A percentile compares a stretch with the other conserved stretches of the same genome.
Evolutionary conservation across 2,329 filamentous ascomycete genomes (phyloP).

Genomic region (Ramularia endophylla): DNA sequence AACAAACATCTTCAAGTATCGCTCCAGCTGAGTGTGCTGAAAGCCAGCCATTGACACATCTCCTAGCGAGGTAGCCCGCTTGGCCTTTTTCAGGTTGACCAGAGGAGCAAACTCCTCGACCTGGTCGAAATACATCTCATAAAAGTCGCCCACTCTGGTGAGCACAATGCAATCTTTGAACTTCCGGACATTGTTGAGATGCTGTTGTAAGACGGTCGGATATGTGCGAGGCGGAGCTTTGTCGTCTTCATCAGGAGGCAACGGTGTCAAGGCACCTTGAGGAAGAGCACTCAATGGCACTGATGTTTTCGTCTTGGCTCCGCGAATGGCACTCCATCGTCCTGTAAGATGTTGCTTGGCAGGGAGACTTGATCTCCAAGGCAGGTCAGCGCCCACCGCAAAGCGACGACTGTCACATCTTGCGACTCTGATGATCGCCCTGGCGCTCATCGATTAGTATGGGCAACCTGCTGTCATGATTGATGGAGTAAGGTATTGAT

Average conservation of each 20-base stretch:
- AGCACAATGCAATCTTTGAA: slow-evolving; percentile 87
- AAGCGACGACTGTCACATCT: not conserved
- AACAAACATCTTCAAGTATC: slow-evolving; percentile 87
- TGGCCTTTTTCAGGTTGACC: slow-evolving; percentile 78
- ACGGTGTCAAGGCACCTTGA: slow-evolving; percentile 48
- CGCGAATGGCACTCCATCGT: slow-evolving; percentile 3
- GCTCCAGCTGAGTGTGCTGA: slow-evolving; percentile 85
- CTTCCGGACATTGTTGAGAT: slow-evolving; percentile 79
- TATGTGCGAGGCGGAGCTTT: slow-evolving; percentile 51
- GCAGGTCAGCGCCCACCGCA: not conserved
- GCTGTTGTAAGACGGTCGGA: slow-evolving; percentile 84
- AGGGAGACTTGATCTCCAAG: not conserved
- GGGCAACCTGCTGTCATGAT: not conserved
- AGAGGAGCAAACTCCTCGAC: slow-evolving; percentile 82
- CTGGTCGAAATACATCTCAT: slow-evolving; percentile 96
- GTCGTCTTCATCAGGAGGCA: slow-evolving; percentile 40
- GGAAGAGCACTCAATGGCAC: slow-evolving; percentile 44
- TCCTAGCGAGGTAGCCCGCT: slow-evolving; percentile 71
- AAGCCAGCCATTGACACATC: slow-evolving; percentile 93
- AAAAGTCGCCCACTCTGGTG: slow-evolving; percentile 91
- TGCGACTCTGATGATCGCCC: not conserved
- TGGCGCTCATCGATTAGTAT: not conserved
- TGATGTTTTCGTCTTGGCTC: slow-evolving; percentile 36
- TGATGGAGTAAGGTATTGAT: too few species aligned
- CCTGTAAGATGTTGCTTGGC: not conserved